Evolutionary conservation across 345 rosid species (phyloP).

Genomic region (Populus alba): DNA sequence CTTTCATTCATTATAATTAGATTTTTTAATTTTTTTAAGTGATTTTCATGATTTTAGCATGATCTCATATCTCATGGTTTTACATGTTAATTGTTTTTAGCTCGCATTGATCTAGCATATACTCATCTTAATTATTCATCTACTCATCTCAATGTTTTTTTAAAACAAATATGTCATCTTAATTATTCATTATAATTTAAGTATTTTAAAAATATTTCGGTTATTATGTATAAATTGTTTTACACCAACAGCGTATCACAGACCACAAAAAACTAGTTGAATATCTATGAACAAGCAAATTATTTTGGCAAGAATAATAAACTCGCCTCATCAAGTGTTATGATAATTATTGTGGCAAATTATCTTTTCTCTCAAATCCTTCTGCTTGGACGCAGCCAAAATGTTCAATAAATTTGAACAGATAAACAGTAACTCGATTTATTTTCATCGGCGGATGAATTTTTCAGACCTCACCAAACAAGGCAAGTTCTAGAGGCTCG

Average conservation of each 20-base stretch:
- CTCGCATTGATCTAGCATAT: fast-evolving
- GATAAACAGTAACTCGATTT: slow-evolving; percentile 61
- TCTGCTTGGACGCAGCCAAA: slow-evolving; percentile 59
- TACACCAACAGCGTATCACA: too few relatives aligned
- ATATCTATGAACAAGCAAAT: background rate
- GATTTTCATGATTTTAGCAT: too few relatives aligned
- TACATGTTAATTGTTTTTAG: fast-evolving
- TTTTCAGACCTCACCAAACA: slow-evolving; percentile 86
- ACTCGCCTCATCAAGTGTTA: slow-evolving; percentile 86
- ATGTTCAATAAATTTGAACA: slow-evolving; percentile 64
- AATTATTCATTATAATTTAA: too few relatives aligned
- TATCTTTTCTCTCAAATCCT: slow-evolving; percentile 63
- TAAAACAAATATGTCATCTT: too few relatives aligned
- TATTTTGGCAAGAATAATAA: background rate
- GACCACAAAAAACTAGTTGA: background rate
- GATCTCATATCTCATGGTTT: fast-evolving
- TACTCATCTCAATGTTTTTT: too few relatives aligned
- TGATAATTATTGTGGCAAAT: slow-evolving; percentile 57
- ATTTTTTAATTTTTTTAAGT: too few relatives aligned
- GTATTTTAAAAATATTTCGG: too few relatives aligned
- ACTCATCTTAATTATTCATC: too few relatives aligned
- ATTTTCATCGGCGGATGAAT: slow-evolving; percentile 59
- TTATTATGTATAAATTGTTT: too few relatives aligned
- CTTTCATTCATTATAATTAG: too few relatives aligned
- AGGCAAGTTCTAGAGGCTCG: background rate